Evolutionary conservation across 2,329 filamentous ascomycete species (phyloP).

Genomic region (Fusarium pseudocircinatum): DNA sequence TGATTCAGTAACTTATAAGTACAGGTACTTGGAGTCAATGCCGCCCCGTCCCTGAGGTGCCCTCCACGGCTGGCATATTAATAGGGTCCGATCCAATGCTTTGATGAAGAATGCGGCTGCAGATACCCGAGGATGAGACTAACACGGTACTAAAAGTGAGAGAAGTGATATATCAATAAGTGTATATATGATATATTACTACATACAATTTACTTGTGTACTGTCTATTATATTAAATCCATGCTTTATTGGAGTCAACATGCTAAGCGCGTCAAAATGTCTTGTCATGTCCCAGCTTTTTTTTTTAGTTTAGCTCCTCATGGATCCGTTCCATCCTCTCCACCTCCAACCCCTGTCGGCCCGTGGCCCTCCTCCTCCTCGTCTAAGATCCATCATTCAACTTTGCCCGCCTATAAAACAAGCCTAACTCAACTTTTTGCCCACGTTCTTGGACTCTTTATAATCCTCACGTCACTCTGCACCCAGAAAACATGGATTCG

Average conservation of each 20-base stretch:
- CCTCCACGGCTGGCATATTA: constrained; percentile 7
- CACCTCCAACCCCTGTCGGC: constrained; percentile 28
- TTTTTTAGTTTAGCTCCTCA: constrained; percentile 34
- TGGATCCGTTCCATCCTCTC: constrained; percentile 23
- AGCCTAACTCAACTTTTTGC: constrained; percentile 45
- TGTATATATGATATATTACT: background rate
- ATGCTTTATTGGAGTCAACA: background rate
- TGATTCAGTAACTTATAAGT: constrained; percentile 24
- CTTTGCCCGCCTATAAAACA: constrained; percentile 46
- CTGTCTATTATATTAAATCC: background rate
- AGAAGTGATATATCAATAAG: background rate
- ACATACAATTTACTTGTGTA: background rate
- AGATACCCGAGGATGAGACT: background rate
- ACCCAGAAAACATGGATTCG: constrained; percentile 40
- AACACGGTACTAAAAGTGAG: background rate
- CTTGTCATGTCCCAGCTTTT: constrained; percentile 37
- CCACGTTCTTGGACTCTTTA: constrained; percentile 73
- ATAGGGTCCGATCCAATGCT: constrained; percentile 11
- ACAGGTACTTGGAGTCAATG: constrained; percentile 20
- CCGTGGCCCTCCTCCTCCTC: constrained; percentile 33
- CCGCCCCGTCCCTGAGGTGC: constrained; percentile 7
- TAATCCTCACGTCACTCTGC: constrained; percentile 57
- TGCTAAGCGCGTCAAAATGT: constrained; percentile 21
- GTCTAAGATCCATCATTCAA: constrained; percentile 45
- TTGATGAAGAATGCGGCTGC: background rate